Evolutionary conservation across 352 stramenopile genomes (phyloP), one percentile per base, ranked within the genome.

Genomic region (Phytophthora pinifolia): DNA sequence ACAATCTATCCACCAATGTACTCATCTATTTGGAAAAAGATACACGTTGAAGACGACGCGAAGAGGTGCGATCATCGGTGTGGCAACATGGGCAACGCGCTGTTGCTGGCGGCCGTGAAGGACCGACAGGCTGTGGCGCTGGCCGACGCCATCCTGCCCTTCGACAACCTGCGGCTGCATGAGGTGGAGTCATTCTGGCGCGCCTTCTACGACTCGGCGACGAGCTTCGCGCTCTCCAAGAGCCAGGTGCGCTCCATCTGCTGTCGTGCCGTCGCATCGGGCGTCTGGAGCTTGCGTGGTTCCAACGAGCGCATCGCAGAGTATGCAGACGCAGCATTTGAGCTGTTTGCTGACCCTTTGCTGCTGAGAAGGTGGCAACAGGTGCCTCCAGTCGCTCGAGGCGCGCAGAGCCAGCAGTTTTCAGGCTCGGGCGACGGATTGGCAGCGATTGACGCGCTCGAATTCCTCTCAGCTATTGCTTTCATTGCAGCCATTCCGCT

Each of bases 171-270:
- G 29, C 66, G 65, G 5, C 60, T 89, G 17, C 57, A 58, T 15
- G 79, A 88, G 53, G 74, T 95, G n/a, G 83, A 95, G 59, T 69
- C 67, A 37, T 86, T 89, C 51, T 95, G 85, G 85, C 79, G 79
- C 32, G 84, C 66, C 46, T 95, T 95, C 62, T 95, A 89, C 57
- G 81, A 92, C 57, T 76, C 78, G 51, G 81, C 81, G 12, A 69
- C 71, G 54, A 85, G 72, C 14, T 93, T 93, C 18, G 81, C 76
- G 39, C 67, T 93, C 33, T 76, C 79, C 12, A 77, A 68, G 31
- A 57, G 50, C 17, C 67, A 93, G 43, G 63, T 95, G 22, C 77
- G 72, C 3, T 59, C 70, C 31, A 84, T 92, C 15, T 90, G 77
- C 70, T 83, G 69, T 37, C 74, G 73, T 9, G 60, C 48, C 22